These are phyloP conservation scores for Colletotrichum siamense DNA, from an alignment of 2,329 filamentous ascomycete genomes.

Conservation along the genomic window DNA sequence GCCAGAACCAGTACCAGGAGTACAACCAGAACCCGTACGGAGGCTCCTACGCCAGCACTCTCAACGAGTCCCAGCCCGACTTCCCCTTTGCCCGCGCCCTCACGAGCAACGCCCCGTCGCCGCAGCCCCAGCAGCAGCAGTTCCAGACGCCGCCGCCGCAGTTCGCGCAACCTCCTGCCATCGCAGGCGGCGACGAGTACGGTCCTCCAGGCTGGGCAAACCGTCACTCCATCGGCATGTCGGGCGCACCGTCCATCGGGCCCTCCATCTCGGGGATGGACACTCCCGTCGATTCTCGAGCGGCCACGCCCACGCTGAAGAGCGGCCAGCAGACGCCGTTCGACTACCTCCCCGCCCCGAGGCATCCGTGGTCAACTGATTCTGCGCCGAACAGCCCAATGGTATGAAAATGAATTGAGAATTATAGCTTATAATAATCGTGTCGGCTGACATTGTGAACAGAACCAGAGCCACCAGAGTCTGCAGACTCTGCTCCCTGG, in stretches of 20 bases:
- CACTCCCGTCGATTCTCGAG: constrained; percentile 26
- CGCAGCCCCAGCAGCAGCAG: constrained; percentile 10
- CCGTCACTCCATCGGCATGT: constrained; percentile 18
- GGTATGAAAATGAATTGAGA: constrained; percentile 21
- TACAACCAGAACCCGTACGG: not conserved
- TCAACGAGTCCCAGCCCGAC: not conserved
- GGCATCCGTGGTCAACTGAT: constrained; percentile 16
- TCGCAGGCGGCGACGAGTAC: constrained; percentile 13
- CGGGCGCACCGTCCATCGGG: constrained; percentile 13
- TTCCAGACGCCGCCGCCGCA: constrained; percentile 2
- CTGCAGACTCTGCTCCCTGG: constrained; percentile 43
- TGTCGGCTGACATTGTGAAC: constrained; percentile 10
- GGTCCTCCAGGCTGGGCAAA: constrained; percentile 20
- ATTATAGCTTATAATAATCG: not conserved
- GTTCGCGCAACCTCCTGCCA: not conserved
- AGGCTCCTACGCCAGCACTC: not conserved
- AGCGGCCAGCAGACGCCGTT: constrained; percentile 31
- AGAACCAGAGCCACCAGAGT: constrained; percentile 49
- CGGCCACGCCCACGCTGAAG: constrained; percentile 33
- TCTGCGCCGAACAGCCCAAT: constrained; percentile 29
- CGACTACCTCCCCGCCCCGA: constrained; percentile 18
- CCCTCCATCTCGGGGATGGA: constrained; percentile 23
- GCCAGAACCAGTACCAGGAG: not conserved
- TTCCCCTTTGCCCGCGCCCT: constrained; percentile 11
- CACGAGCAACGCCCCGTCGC: constrained; percentile 10